phyloP scores from a whole-genome alignment of 805 yeast genomes.

The Pichia sporocuriosa region DNA sequence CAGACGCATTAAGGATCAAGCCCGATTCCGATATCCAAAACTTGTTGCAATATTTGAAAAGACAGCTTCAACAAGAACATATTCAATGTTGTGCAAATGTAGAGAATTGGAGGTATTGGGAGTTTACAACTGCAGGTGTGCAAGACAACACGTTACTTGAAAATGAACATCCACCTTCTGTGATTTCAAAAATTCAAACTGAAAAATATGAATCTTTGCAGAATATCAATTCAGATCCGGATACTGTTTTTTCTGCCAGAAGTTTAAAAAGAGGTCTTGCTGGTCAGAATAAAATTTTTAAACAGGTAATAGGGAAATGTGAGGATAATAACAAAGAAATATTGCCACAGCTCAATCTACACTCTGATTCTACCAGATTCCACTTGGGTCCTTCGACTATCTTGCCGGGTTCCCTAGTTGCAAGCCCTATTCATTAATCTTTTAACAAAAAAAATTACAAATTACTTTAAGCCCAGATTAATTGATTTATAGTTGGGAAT shows the following conservation, averaged over 20 bases:
- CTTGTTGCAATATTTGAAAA: slow-evolving; percentile 17
- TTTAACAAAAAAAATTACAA: too few species aligned
- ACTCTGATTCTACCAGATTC: not conserved
- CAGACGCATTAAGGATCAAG: slow-evolving; percentile 11
- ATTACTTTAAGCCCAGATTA: too few species aligned
- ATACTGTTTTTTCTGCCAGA: too few species aligned
- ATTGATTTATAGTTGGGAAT: not conserved
- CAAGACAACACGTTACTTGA: not conserved
- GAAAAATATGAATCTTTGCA: not conserved
- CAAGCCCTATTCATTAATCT: slow-evolving; percentile 3
- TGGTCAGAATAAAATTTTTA: not conserved
- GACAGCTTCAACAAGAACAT: slow-evolving; percentile 19
- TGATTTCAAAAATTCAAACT: not conserved
- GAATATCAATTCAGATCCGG: too few species aligned
- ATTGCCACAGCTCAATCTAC: not conserved
- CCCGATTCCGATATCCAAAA: slow-evolving; percentile 11
- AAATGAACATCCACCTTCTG: not conserved
- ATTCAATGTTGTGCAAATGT: slow-evolving; percentile 15
- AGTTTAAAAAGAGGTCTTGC: not conserved
- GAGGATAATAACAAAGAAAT: not conserved
- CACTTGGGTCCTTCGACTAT: not conserved
- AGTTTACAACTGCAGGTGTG: slow-evolving; percentile 4
- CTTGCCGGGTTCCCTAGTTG: slow-evolving; percentile 1
- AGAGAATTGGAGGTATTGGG: slow-evolving; percentile 9
- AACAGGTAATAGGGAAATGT: not conserved